Base-by-base conservation (phyloP, 192 early-diverging fungal genomes). In the Spizellomyces punctatus region DNA sequence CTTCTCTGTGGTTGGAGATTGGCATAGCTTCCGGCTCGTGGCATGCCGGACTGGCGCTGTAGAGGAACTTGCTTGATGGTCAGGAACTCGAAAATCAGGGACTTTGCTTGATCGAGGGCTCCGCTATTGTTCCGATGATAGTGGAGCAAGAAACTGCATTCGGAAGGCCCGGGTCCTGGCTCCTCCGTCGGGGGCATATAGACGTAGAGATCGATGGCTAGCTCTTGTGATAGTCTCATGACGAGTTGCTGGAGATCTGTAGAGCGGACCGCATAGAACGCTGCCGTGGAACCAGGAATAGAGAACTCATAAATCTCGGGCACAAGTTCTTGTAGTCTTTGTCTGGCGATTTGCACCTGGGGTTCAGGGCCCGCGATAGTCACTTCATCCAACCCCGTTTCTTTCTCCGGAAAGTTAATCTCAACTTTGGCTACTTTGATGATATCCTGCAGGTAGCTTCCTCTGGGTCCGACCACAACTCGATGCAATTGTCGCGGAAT, bases 401-500 rank as follows among this genome's bases (percentile, higher is more conserved):
- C 90, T 46, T 83, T 82, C 42, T 89, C 87, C 5, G 92, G 91
- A 78, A 89, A 91, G 1, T 76, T 68, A 21, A 91, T 74, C 12
- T 81, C 77, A 4, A 89, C 82, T 54, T 85, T 85, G 17, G 83
- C 85, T 16, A 73, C 78, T 57, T 89, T 78, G 36, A 79, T 73
- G 48, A 93, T 85, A 2, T 89, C 88, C 6, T 80, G 69, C 12
- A 91, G 72, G 58, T 79, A 64, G 8, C 64, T 65, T 27, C 69
- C 77, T 58, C 85, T 77, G 45, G 78, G 76, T 14, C 83, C 85
- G 16, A 87, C 71, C 7, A 92, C 75, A 5, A 73, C 56, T 2
- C 87, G 80, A 66, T 92, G 91, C 5, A 86, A 67, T 14, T 84
- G 80, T 59, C 85, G 74, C 8, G 90, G 91, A 50, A 92, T 86